Evolutionary conservation across 257 asterid species (phyloP).

Genomic region (Solanum phureja): DNA sequence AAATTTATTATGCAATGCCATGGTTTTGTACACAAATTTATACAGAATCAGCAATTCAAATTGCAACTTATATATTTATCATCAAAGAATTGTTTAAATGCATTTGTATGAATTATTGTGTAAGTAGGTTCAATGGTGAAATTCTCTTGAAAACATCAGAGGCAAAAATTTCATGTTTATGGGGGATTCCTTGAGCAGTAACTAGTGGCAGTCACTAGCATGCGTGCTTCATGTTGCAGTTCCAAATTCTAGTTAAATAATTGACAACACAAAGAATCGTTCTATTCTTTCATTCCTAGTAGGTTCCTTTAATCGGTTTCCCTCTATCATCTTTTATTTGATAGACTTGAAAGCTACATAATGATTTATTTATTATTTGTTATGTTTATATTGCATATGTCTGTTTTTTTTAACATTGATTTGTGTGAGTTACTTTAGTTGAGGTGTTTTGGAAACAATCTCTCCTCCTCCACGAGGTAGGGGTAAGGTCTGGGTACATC

Average conservation of each 20-base stretch:
- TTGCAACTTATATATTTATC: no score
- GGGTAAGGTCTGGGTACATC: neutral
- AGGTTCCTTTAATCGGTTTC: neutral
- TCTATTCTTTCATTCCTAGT: conserved; percentile 42
- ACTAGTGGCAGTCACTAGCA: conserved; percentile 60
- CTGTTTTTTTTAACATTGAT: neutral
- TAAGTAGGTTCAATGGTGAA: conserved; percentile 48
- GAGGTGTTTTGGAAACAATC: neutral
- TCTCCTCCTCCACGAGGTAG: neutral
- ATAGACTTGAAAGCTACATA: neutral
- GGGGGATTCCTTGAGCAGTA: conserved; percentile 59
- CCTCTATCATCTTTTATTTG: neutral
- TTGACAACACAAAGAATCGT: conserved; percentile 6
- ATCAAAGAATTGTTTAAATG: no score
- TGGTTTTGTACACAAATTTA: no score
- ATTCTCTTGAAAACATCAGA: conserved; percentile 26
- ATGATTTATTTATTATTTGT: neutral
- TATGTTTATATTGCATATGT: neutral
- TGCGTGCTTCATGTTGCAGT: conserved; percentile 46
- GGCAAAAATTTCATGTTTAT: conserved; percentile 54
- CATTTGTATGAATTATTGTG: neutral
- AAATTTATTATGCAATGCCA: no score
- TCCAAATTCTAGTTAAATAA: conserved; percentile 26
- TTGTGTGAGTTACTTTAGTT: neutral
- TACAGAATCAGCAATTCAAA: no score